Percentiles rank a stretch among this genome's conserved stretches.
Evolutionary conservation across 2,329 filamentous ascomycete genomes (phyloP).

Genomic region (Trichoderma endophyticum): DNA sequence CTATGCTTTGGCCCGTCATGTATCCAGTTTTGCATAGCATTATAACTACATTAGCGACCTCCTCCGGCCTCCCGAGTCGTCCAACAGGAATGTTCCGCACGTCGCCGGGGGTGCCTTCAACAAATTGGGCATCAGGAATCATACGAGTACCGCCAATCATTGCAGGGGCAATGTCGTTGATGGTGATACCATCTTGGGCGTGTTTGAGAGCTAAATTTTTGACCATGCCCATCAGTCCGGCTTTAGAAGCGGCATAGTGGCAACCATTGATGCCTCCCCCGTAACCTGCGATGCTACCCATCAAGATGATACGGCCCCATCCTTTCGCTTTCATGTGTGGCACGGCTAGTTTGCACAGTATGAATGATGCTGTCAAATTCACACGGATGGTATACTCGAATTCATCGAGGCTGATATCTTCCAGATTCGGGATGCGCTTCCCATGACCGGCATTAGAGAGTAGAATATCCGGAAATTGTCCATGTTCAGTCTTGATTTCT

Average conservation of each 20-base stretch:
- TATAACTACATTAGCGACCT: background rate
- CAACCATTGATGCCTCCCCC: background rate
- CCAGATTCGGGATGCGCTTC: conserved; percentile 53
- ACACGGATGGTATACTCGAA: conserved; percentile 62
- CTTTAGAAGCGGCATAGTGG: background rate
- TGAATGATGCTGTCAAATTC: conserved; percentile 60
- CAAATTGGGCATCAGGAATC: background rate
- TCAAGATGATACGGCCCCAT: background rate
- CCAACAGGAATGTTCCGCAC: background rate
- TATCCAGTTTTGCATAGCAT: background rate
- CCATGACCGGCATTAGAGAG: conserved; percentile 60
- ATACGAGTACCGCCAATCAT: background rate
- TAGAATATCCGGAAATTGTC: background rate
- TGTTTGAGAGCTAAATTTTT: background rate
- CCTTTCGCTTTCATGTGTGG: background rate
- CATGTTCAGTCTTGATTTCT: background rate
- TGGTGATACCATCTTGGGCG: background rate
- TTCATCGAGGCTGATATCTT: conserved; percentile 60
- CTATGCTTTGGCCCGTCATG: background rate
- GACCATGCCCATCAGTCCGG: background rate
- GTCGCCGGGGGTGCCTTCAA: background rate
- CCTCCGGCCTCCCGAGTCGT: background rate
- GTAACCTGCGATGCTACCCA: background rate
- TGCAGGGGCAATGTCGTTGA: background rate
- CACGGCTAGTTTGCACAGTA: background rate